phyloP scores from a whole-genome alignment of 352 stramenopile species.

The Globisporangium viniferum region DNA sequence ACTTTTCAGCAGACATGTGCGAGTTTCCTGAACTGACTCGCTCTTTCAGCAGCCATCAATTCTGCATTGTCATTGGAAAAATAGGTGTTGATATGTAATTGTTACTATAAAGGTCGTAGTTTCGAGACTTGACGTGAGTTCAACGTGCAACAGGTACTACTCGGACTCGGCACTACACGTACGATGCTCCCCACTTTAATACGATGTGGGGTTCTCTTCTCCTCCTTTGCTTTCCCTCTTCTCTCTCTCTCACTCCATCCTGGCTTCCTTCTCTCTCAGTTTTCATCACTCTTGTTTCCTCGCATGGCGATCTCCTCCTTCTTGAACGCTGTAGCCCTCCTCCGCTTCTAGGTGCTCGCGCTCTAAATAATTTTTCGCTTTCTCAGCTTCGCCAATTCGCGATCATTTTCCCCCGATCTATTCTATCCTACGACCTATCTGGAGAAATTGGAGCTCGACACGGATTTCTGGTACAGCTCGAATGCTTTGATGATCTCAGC shows the following conservation, averaged over 20 bases:
- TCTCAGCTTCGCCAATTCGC: conserved; percentile 7
- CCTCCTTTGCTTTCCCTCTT: not conserved
- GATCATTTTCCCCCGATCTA: not conserved
- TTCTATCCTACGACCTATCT: conserved; percentile 6
- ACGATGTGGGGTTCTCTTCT: not conserved
- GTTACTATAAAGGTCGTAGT: not conserved
- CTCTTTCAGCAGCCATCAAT: not conserved
- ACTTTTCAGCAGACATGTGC: not conserved
- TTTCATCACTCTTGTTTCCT: not conserved
- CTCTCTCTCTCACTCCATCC: no score
- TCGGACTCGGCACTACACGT: not conserved
- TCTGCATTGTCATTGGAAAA: not conserved
- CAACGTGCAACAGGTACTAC: not conserved
- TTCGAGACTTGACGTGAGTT: conserved; percentile 1
- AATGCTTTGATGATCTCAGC: conserved; percentile 54
- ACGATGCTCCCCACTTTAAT: not conserved
- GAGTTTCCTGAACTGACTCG: not conserved
- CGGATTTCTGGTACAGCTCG: conserved; percentile 31
- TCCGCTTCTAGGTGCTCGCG: not conserved
- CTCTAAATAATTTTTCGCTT: conserved; percentile 11
- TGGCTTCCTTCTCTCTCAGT: conserved; percentile 20
- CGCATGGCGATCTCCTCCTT: not conserved
- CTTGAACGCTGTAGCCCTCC: conserved; percentile 6
- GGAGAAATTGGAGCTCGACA: conserved; percentile 10
- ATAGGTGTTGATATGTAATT: not conserved